Evolutionary conservation across 352 stramenopile species (phyloP).

Genomic region (Achlya hypogyna): DNA sequence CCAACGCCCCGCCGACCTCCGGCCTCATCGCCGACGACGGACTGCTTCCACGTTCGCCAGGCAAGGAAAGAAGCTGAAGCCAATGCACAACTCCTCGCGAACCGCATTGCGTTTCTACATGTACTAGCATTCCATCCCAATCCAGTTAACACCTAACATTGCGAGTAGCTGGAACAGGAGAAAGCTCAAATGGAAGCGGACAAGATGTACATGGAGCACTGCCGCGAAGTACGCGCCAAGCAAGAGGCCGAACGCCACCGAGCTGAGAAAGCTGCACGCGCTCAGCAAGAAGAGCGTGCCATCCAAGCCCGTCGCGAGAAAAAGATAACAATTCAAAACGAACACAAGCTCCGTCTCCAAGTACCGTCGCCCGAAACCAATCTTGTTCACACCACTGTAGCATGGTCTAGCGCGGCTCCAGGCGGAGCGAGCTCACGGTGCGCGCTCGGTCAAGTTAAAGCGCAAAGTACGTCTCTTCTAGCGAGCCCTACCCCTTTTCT

Average conservation of each 20-base stretch:
- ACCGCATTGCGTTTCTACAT: not conserved
- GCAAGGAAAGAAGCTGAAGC: constrained; percentile 7
- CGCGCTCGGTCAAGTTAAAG: not conserved
- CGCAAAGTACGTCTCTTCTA: not conserved
- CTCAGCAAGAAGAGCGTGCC: not conserved
- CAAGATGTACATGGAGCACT: not conserved
- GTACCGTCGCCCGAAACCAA: not conserved
- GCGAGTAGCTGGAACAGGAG: constrained; percentile 1
- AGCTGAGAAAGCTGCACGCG: not conserved
- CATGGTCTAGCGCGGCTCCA: not conserved
- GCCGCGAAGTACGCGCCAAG: constrained; percentile 1
- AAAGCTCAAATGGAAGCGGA: not conserved
- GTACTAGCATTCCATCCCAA: not conserved
- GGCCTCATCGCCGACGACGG: not conserved
- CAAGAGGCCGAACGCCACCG: not conserved
- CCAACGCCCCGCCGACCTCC: not conserved
- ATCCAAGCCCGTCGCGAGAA: not conserved
- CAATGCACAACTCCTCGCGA: not conserved
- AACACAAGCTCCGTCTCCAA: not conserved
- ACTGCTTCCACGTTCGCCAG: not conserved
- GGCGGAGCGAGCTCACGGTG: not conserved
- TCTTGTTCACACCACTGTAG: not conserved
- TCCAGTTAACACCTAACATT: not conserved
- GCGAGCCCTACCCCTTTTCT: not conserved
- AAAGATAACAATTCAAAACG: not conserved